Conservation (phyloP, 352 stramenopile genomes). For the Globisporangium cylindrosporum region DNA sequence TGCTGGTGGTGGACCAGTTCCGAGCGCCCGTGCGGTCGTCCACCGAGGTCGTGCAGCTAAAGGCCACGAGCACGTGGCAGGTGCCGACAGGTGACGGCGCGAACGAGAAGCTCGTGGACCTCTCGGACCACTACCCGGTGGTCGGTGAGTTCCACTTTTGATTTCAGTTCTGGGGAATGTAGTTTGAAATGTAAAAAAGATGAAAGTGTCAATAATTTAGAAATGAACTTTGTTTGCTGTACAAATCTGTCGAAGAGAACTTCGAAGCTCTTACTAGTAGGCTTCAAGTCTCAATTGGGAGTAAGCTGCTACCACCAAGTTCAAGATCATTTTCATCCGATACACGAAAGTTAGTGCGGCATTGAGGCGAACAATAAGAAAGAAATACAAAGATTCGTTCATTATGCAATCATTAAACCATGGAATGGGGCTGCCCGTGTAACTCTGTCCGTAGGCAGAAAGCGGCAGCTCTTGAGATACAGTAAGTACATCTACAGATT, state of each 20-base stretch:
- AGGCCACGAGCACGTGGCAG: conserved; percentile 43
- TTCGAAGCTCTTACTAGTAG: too few relatives aligned
- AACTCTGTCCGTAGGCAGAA: neutral
- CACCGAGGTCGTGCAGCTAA: conserved; percentile 50
- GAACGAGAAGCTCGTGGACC: conserved; percentile 41
- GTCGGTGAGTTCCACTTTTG: conserved; percentile 55
- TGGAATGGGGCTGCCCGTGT: neutral
- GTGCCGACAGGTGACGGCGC: conserved; percentile 8
- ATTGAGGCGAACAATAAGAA: too few relatives aligned
- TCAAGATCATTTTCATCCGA: too few relatives aligned
- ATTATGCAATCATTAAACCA: neutral
- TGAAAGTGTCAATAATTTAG: neutral
- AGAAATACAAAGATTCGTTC: neutral
- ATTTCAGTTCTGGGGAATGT: neutral
- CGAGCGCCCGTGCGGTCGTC: conserved; percentile 26
- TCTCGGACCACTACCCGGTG: conserved; percentile 74
- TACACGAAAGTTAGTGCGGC: too few relatives aligned
- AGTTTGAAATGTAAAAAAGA: neutral
- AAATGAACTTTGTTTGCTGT: neutral
- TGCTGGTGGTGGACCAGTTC: conserved; percentile 38
- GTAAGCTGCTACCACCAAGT: too few relatives aligned
- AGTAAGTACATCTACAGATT: neutral
- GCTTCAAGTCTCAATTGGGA: too few relatives aligned
- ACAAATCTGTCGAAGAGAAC: too few relatives aligned
- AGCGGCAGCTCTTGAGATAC: neutral